Percentiles rank a stretch among this genome's conserved stretches.
Evolutionary conservation across 2,329 filamentous ascomycete genomes (phyloP).

Genomic region (Myriosclerotinia duriaeana): DNA sequence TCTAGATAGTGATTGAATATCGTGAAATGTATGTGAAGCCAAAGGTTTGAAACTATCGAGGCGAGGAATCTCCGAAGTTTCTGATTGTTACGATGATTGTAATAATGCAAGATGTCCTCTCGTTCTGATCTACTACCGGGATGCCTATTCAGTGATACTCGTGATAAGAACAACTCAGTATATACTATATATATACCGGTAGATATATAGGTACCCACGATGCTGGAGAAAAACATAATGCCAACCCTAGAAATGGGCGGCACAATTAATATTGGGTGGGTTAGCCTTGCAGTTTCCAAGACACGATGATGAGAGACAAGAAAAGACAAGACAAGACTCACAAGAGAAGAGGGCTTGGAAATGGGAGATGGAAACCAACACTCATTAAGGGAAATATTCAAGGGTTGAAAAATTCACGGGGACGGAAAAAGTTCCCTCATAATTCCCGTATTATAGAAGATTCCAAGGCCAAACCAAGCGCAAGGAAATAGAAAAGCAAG

Average conservation of each 20-base stretch:
- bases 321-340: not conserved
- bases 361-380: not conserved
- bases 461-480: not conserved
- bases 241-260: slow-evolving; percentile 8
- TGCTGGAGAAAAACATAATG: slow-evolving; percentile 5
- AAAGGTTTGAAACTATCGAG: not conserved
- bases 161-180: slow-evolving; percentile 1
- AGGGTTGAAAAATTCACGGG: not conserved
- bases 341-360: too few relatives aligned
- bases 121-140: slow-evolving; percentile 14
- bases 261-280: not conserved
- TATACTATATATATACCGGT: not conserved
- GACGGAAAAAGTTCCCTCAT: not conserved
- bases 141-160: slow-evolving; percentile 10
- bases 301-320: not conserved
- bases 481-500: not conserved
- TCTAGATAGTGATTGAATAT: not conserved
- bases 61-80: not conserved
- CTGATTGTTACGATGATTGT: not conserved
- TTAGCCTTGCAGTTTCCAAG: slow-evolving; percentile 7
- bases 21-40: not conserved
- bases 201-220: not conserved
- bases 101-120: not conserved
- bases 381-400: not conserved
- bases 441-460: not conserved